Evolutionary conservation across 2,329 filamentous ascomycete genomes (phyloP).

Genomic region (Aureobasidium leucospermi): DNA sequence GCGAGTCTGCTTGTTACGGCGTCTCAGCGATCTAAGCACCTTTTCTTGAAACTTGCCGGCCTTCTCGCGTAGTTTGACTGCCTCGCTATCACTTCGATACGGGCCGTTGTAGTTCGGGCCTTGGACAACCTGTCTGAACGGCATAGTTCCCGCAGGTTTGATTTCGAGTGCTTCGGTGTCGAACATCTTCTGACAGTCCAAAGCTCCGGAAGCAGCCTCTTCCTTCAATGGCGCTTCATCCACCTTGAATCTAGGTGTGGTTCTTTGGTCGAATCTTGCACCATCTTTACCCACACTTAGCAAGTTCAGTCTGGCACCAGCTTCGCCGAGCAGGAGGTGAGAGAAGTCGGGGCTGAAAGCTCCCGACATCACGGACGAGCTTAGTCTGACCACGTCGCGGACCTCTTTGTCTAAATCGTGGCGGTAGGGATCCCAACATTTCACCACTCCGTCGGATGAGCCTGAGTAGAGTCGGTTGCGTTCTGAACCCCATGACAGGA

Average conservation of each 20-base stretch:
- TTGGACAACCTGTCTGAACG: conserved; percentile 39
- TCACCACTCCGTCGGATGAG: conserved; percentile 54
- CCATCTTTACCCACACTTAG: conserved; percentile 34
- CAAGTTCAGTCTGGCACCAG: conserved; percentile 47
- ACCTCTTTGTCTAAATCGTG: conserved; percentile 45
- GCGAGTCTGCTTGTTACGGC: conserved; percentile 8
- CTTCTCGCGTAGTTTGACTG: background rate
- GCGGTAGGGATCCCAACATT: conserved; percentile 51
- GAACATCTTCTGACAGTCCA: conserved; percentile 24
- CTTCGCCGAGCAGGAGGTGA: conserved; percentile 51
- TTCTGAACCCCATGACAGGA: conserved; percentile 50
- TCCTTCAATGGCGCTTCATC: background rate
- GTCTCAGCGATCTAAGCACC: conserved; percentile 3
- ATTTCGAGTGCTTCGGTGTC: conserved; percentile 28
- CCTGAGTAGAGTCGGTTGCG: conserved; percentile 50
- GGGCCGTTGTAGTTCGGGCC: conserved; percentile 31
- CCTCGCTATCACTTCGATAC: background rate
- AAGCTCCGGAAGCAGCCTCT: conserved; percentile 14
- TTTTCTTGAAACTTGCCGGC: background rate
- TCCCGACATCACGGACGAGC: conserved; percentile 51
- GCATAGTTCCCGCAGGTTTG: conserved; percentile 34
- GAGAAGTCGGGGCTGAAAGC: conserved; percentile 49
- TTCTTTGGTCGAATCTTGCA: conserved; percentile 15
- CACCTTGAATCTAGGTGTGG: conserved; percentile 26
- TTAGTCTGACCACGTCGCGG: conserved; percentile 41